Conservation (phyloP, 306 rosid genomes). For the Sicyos baderoa region DNA sequence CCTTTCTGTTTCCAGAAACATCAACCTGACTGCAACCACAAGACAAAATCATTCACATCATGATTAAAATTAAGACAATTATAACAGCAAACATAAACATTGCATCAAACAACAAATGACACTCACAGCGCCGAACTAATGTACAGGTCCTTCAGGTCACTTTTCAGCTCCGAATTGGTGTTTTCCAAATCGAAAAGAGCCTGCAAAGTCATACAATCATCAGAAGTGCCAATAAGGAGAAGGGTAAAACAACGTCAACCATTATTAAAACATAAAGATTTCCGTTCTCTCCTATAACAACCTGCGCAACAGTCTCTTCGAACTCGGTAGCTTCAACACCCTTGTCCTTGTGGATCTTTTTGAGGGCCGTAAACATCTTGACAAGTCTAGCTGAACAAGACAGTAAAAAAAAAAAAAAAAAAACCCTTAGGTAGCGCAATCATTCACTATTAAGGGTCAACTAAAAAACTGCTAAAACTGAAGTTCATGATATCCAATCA, state of each 20-base stretch:
- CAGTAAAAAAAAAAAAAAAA: no score
- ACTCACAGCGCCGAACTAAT: conserved; percentile 55
- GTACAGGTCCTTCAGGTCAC: conserved; percentile 67
- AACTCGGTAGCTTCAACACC: conserved; percentile 62
- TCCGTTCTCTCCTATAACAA: background rate
- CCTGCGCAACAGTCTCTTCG: conserved; percentile 71
- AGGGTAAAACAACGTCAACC: no score
- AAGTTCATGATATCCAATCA: no score
- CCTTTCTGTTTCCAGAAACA: conserved; percentile 53
- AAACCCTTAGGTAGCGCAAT: no score
- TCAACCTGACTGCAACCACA: conserved; percentile 46
- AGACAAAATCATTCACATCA: background rate
- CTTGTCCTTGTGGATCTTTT: conserved; percentile 65
- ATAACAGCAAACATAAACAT: no score
- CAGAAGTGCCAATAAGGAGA: background rate
- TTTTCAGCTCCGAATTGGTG: conserved; percentile 58
- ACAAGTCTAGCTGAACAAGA: conserved; percentile 24
- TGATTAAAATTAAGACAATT: background rate
- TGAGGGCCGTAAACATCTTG: conserved; percentile 57
- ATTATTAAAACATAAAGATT: background rate
- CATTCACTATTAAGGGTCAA: no score
- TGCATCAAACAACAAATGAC: background rate
- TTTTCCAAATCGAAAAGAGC: conserved; percentile 69
- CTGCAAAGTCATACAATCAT: conserved; percentile 26
- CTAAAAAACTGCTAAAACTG: no score